These are phyloP conservation scores for Pestalotiopsis sp. DNA, from an alignment of 2,329 filamentous ascomycete genomes.

Conservation along the genomic window DNA sequence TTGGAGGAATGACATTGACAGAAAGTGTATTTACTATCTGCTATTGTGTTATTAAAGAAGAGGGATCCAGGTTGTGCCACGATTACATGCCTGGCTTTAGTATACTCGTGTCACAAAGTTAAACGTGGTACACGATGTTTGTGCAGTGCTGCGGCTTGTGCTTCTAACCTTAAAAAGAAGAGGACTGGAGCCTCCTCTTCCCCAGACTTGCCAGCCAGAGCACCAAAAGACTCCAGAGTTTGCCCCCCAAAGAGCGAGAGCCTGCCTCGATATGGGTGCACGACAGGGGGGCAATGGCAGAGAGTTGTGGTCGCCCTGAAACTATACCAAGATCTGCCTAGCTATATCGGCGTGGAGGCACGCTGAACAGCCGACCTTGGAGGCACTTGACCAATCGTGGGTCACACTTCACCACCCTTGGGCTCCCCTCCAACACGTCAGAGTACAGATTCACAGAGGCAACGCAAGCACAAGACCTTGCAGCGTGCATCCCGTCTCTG, in stretches of 20 bases:
- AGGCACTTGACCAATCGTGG: conserved; percentile 6
- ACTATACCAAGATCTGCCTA: conserved; percentile 13
- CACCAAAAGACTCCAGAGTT: not conserved
- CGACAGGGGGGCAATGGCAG: not conserved
- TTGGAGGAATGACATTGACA: no score
- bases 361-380: conserved; percentile 6
- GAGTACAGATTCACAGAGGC: not conserved
- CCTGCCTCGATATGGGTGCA: not conserved
- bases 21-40: no score
- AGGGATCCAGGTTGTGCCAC: no score
- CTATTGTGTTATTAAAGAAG: no score
- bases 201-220: not conserved
- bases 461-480: conserved; percentile 10
- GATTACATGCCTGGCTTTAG: no score
- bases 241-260: not conserved
- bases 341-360: not conserved
- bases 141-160: not conserved
- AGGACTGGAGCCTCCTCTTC: not conserved
- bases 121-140: not conserved
- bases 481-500: conserved; percentile 5
- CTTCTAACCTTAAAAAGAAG: not conserved
- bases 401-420: not conserved
- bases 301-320: conserved; percentile 8
- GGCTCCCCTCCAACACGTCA: not conserved
- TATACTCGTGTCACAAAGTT: not conserved